phyloP scores from a whole-genome alignment of 2,329 filamentous ascomycete species.

The Sphaceloma murrayae region DNA sequence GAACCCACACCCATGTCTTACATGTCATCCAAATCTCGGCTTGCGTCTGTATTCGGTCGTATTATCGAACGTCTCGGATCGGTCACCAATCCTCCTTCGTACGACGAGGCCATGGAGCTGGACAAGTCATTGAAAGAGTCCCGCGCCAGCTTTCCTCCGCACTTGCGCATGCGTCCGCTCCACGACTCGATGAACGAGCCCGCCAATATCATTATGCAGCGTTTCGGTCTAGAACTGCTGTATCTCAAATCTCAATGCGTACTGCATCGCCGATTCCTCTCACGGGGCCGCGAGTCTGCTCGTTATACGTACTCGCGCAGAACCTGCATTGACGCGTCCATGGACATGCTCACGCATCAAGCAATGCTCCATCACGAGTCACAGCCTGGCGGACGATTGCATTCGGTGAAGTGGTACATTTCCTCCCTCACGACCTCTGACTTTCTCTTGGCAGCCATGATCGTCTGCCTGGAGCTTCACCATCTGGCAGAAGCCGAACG shows the following conservation, averaged over 20 bases:
- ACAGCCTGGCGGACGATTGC: slow-evolving; percentile 59
- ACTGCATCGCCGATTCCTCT: slow-evolving; percentile 77
- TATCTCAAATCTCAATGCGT: slow-evolving; percentile 85
- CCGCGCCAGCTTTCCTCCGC: slow-evolving; percentile 61
- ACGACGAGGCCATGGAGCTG: slow-evolving; percentile 53
- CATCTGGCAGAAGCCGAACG: slow-evolving; percentile 47
- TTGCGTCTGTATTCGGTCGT: slow-evolving; percentile 59
- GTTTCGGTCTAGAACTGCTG: slow-evolving; percentile 73
- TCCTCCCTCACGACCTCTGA: slow-evolving; percentile 72
- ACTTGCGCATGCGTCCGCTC: slow-evolving; percentile 65
- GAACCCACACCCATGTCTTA: slow-evolving; percentile 71
- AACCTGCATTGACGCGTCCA: slow-evolving; percentile 74
- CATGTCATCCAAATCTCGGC: slow-evolving; percentile 62
- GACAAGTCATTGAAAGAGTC: slow-evolving; percentile 49
- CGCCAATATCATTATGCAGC: slow-evolving; percentile 60
- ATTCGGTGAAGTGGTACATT: slow-evolving; percentile 68
- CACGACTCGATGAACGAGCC: slow-evolving; percentile 66
- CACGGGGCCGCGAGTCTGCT: slow-evolving; percentile 65
- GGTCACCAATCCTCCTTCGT: slow-evolving; percentile 48
- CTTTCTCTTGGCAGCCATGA: slow-evolving; percentile 76
- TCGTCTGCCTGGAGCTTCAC: slow-evolving; percentile 74
- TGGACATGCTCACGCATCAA: slow-evolving; percentile 72
- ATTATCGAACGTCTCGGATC: slow-evolving; percentile 60
- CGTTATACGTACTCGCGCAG: slow-evolving; percentile 77
- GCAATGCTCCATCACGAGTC: slow-evolving; percentile 66